Percentiles rank a stretch among this genome's conserved stretches.
Evolutionary conservation across 2,329 filamentous ascomycete species (phyloP).

Genomic region (Cladorrhinum sp.): DNA sequence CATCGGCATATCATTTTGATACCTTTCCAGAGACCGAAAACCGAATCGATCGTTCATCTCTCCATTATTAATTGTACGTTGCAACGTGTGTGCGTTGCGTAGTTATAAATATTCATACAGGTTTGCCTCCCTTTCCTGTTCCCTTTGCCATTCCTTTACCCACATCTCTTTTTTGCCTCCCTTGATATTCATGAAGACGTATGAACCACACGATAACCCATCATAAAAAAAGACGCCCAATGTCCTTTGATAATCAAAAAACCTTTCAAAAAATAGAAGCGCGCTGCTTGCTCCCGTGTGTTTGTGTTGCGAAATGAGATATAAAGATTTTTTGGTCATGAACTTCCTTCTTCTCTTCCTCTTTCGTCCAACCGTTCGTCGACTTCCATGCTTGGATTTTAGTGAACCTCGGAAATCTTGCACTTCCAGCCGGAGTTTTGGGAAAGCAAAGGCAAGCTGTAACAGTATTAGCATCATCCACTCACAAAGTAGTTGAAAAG

Average conservation of each 20-base stretch:
- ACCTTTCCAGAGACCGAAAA: too few relatives aligned
- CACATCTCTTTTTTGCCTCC: too few relatives aligned
- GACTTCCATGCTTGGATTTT: too few relatives aligned
- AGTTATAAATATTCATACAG: too few relatives aligned
- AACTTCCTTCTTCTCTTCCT: not conserved
- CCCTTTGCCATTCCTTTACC: too few relatives aligned
- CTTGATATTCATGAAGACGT: too few relatives aligned
- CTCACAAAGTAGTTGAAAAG: not conserved
- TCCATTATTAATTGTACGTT: too few relatives aligned
- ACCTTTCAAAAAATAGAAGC: not conserved
- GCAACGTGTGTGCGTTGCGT: too few relatives aligned
- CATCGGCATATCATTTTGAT: too few relatives aligned
- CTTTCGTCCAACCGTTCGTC: not conserved
- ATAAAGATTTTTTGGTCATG: not conserved
- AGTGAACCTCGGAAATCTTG: conserved; percentile 73
- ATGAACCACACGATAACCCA: too few relatives aligned
- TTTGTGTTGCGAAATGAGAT: not conserved
- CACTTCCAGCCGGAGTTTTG: conserved; percentile 87
- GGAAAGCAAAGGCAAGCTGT: conserved; percentile 76
- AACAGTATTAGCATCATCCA: conserved; percentile 33
- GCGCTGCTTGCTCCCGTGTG: not conserved
- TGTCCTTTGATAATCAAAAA: not conserved
- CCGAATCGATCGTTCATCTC: too few relatives aligned
- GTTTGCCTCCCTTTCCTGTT: too few relatives aligned
- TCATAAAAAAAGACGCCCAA: not conserved